These are phyloP conservation scores for Pulveroboletus frians DNA, from an alignment of 768 basidiomycete species.

Conservation along the genomic window DNA sequence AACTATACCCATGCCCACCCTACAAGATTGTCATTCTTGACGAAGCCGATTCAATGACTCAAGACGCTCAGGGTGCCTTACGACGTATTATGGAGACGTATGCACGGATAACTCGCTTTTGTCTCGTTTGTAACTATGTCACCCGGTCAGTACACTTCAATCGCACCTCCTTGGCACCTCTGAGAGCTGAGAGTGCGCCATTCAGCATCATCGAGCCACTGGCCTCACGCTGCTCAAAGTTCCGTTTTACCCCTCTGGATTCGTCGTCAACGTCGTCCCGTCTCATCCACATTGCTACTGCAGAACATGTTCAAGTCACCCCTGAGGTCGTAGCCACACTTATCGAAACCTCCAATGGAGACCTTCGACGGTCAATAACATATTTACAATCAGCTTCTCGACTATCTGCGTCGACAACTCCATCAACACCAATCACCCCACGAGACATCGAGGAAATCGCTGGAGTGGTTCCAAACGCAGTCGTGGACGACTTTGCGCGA, in stretches of 20 bases:
- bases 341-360: conserved; percentile 79
- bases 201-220: conserved; percentile 94
- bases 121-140: conserved; percentile 98
- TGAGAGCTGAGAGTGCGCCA: conserved; percentile 2
- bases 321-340: conserved; percentile 63
- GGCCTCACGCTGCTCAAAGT: conserved; percentile 98
- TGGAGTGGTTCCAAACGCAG: conserved; percentile 79
- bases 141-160: conserved; percentile 64
- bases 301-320: conserved; percentile 61
- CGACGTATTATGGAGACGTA: conserved; percentile 99
- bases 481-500: conserved; percentile 64
- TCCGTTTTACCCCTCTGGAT: conserved; percentile 94
- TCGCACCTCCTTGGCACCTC: neutral
- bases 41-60: conserved; percentile 99
- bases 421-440: conserved; percentile 70
- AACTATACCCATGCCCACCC: conserved; percentile 90
- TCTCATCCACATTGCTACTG: conserved; percentile 71
- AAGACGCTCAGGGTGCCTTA: conserved; percentile 95
- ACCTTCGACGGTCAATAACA: conserved; percentile 94
- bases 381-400: conserved; percentile 95
- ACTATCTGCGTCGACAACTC: conserved; percentile 66
- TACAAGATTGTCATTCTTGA: conserved; percentile 99
- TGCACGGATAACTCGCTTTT: conserved; percentile 94
- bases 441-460: conserved; percentile 93
- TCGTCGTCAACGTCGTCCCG: conserved; percentile 66